Conservation (phyloP, 176 grass and related monocot genomes). For the Lolium rigidum region DNA sequence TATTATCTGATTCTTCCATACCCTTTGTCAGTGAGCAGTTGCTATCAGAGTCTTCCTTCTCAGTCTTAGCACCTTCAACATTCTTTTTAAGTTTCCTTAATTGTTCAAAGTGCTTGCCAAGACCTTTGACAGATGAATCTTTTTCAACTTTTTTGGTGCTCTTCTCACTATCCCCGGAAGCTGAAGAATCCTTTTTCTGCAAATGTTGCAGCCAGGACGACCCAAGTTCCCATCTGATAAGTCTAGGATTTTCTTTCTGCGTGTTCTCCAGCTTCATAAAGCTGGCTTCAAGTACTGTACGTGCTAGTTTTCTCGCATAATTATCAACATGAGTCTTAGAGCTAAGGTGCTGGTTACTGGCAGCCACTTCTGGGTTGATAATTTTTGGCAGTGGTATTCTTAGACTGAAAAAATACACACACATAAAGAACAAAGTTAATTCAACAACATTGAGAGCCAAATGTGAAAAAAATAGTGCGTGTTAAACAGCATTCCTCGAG, state of each 20-base stretch:
- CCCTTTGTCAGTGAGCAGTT: constrained; percentile 38
- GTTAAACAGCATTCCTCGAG: constrained; percentile 26
- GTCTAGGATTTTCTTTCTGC: constrained; percentile 45
- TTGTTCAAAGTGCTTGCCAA: constrained; percentile 88
- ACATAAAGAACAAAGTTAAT: constrained; percentile 21
- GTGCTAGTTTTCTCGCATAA: constrained; percentile 63
- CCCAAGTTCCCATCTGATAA: constrained; percentile 97
- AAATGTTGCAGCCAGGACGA: constrained; percentile 84
- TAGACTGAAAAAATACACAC: constrained; percentile 56
- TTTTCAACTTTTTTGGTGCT: constrained; percentile 45
- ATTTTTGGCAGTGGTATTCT: constrained; percentile 67
- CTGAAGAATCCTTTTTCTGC: constrained; percentile 78
- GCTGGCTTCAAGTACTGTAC: constrained; percentile 67
- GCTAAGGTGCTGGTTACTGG: constrained; percentile 46
- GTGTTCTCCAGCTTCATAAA: constrained; percentile 66
- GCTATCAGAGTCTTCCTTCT: constrained; percentile 65
- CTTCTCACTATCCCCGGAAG: constrained; percentile 43
- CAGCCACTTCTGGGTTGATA: constrained; percentile 43
- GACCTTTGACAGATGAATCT: constrained; percentile 83
- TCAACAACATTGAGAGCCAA: constrained; percentile 1
- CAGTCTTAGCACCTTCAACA: constrained; percentile 41
- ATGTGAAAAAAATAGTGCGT: constrained; percentile 5
- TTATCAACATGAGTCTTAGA: constrained; percentile 43
- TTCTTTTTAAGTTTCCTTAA: constrained; percentile 92
- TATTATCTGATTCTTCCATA: constrained; percentile 38